Percentiles rank a stretch among this genome's conserved stretches.
Conservation (phyloP, 2,329 filamentous ascomycete genomes). For the Immersiporthe knoxdaviesiana region DNA sequence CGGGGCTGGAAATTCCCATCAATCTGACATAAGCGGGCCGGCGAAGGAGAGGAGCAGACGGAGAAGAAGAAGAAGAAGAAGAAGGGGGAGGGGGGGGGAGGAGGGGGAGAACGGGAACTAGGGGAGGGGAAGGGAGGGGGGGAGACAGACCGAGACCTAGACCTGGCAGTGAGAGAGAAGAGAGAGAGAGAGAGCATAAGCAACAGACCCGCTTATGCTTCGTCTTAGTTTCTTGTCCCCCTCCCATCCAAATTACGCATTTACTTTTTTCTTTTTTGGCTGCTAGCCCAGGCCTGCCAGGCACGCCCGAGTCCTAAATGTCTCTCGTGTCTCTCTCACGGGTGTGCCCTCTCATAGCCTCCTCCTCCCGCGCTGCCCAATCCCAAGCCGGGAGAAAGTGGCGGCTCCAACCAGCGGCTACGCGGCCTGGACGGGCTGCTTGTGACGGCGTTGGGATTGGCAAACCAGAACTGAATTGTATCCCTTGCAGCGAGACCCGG, state of each 20-base stretch:
- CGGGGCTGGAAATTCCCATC: not conserved
- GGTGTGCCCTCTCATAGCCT: not conserved
- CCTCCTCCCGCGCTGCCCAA: slow-evolving; percentile 5
- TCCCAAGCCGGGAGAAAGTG: not conserved
- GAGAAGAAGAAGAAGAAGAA: too few relatives aligned
- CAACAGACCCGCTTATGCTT: not conserved
- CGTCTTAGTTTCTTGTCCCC: not conserved
- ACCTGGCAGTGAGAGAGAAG: too few relatives aligned
- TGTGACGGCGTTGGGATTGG: not conserved
- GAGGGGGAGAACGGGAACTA: not conserved
- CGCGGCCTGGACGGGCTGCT: not conserved
- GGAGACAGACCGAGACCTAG: too few relatives aligned
- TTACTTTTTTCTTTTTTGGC: not conserved
- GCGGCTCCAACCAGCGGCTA: not conserved
- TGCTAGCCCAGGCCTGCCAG: not conserved
- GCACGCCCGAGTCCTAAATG: not conserved
- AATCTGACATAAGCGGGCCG: not conserved
- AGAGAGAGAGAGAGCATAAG: not conserved
- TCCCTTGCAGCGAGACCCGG: slow-evolving; percentile 10
- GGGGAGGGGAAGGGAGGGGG: too few relatives aligned
- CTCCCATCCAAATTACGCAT: not conserved
- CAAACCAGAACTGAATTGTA: not conserved
- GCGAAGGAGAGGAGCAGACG: too few relatives aligned
- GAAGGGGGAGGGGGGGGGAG: not conserved
- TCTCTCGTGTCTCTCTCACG: not conserved